Base-by-base conservation (phyloP, 768 basidiomycete species). In the Boletus reticulatus region DNA sequence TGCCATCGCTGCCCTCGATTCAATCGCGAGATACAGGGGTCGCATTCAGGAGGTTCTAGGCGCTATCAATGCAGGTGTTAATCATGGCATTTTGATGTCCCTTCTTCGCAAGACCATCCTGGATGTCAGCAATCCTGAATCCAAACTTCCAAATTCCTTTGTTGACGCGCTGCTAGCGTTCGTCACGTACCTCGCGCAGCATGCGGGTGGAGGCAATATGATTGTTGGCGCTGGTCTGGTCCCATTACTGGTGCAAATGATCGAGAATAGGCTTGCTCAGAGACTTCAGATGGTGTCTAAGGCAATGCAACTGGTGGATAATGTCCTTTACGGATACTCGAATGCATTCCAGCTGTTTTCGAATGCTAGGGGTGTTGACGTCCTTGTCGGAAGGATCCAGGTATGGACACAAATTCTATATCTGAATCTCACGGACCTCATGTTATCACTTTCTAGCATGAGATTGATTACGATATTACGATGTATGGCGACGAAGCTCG, bases 1-100 rank as follows among this genome's bases (percentile, higher is more conserved):
- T 2, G 91, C 94, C 16, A 81, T 98, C 53, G 83, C 88, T 27
- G 88, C 92, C n/a, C 78, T 98, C 55, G 97, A 99, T 69, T 92
- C 92, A 14, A 81, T 96, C 54, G 88, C 87, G 13, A 80, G 93
- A 58, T 95, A 96, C 69, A 84, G 92, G 57, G 78, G 76, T 56
- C 92, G 88, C 67, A 80, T 91, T 36, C 84, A 86, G 62, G 97
- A 98, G 67, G 92, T 96, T 38, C 72, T 97, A 44, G 87, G 88
- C 6, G 88, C 94, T 2, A 83, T 98, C 37, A 97, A 97, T 68
- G 95, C 93, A 24, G 93, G 93, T 43, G 93, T 98, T 52, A 97
- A 94, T 64, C 97, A 98, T 66, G 97, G 97, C 13, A 88, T 94
- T 39, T 72, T 99, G 24, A 92, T 98, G 87, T 87, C 89, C 29